These are phyloP conservation scores for Beauveria rudraprayagi DNA, from an alignment of 2,329 filamentous ascomycete genomes.

Conservation along the genomic window DNA sequence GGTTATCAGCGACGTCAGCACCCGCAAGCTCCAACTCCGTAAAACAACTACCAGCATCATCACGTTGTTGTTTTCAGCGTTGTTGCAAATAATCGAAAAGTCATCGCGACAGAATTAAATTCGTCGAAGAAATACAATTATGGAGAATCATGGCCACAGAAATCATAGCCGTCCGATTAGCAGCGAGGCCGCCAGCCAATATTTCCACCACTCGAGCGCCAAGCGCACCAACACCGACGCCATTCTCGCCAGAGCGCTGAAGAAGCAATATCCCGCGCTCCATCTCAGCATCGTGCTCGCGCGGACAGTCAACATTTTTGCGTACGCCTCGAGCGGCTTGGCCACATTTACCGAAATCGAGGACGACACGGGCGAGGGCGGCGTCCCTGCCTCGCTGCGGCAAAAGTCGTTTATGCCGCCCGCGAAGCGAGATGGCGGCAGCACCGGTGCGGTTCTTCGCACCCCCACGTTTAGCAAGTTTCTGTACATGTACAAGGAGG, in stretches of 20 bases:
- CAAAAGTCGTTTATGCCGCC: constrained; percentile 34
- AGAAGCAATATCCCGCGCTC: constrained; percentile 20
- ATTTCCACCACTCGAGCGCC: constrained; percentile 32
- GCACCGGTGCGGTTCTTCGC: constrained; percentile 25
- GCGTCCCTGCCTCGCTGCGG: constrained; percentile 28
- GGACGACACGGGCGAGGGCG: constrained; percentile 13
- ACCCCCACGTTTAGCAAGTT: constrained; percentile 33
- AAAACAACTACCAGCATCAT: neutral
- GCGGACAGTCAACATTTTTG: constrained; percentile 29
- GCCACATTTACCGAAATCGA: constrained; percentile 26
- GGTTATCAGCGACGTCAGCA: constrained; percentile 2
- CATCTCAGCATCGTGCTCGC: constrained; percentile 11
- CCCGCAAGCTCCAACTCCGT: neutral
- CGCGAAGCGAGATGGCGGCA: constrained; percentile 31
- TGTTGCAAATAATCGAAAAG: neutral
- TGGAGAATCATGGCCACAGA: neutral
- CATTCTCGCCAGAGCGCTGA: constrained; percentile 32
- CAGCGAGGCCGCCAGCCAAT: constrained; percentile 5
- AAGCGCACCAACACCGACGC: constrained; percentile 35
- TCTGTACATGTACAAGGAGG: constrained; percentile 31
- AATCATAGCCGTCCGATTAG: neutral
- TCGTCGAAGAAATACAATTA: neutral
- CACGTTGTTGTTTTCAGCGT: neutral
- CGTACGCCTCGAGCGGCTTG: constrained; percentile 33
- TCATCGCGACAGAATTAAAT: neutral